Evolutionary conservation across 1,284 basidiomycete genomes (phyloP), one percentile per base, ranked within the genome.

Genomic region (Sanguinoderma infundibulare): DNA sequence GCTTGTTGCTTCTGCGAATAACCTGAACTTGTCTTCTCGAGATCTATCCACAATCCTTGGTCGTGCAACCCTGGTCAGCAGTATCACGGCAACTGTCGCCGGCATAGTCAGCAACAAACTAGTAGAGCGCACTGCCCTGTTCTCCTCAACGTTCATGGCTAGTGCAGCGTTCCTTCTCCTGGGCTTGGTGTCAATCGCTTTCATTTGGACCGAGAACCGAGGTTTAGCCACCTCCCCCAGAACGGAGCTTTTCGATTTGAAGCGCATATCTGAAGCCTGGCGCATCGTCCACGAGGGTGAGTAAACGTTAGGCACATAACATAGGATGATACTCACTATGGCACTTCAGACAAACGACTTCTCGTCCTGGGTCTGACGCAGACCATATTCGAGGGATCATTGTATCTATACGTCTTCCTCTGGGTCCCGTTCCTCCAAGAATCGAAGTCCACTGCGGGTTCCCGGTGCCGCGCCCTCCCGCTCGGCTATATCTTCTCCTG

Each of bases 381-480:
- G 71, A 91, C 90, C 0, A 89, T 87, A 71, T 92, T 91, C 70
- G 90, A 92, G 69, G 90, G 90, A 1, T 90, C 87, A 6, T 90
- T 92, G 89, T 92, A 92, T 73, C 82, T 92, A 60, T 92, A 91
- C 74, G 90, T 92, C 66, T 92, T 92, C 76, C 79, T 89, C 63
- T 92, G 90, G 90, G 90, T 92, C 0, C 89, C 90, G 0, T 81
- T 85, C 1, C 77, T 92, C 9, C 88, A 91, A 74, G 86, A 90
- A 70, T 76, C 77, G n/a, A 79, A 85, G 14, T 57, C 64, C 14
- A 68, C 74, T 1, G 72, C 72, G 32, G 24, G 46, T 8, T 15
- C 30, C 8, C 30, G 50, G 22, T 36, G n/a, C 35, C 69, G 74
- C 3, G 61, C 74, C 6, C 83, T 90, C 12, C 90, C 89, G 0